Evolutionary conservation across 345 rosid species (phyloP), one percentile per base, ranked within the genome.

Genomic region (Nasturtium officinale): DNA sequence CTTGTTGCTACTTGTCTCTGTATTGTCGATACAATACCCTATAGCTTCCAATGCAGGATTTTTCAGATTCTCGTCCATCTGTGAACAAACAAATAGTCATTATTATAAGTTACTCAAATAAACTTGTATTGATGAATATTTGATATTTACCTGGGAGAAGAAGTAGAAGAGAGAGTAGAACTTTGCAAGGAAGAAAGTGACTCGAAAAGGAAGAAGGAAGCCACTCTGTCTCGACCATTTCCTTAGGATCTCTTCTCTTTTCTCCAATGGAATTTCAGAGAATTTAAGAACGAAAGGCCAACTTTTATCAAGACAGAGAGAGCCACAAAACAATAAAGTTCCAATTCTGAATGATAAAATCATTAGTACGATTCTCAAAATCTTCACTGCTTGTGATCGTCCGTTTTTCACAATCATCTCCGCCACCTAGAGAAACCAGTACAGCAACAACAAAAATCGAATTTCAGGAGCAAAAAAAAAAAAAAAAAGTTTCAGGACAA

Each of bases 261-360:
- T 89, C n/a, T 80, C 76, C 75, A 80, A 21, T 20, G 96, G 67
- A 54, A 93, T 60, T 40, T 88, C 82, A 37, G 87, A 81, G 78
- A 92, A 90, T n/a, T 75, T 85, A 78, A 74, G 90, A 21, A 92
- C 53, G 54, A 89, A 86, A 5, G 96, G 97, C 93, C 90, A 89
- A 16, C 30, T 67, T 81, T 85, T 77, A 26, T 70, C 86, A 53
- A 86, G 77, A 80, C 89, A 87, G 57, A 77, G 42, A 23, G 72
- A 77, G 52, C 96, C 96, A 69, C 95, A 88, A 9, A 90, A 88
- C 74, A 88, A 68, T 20, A 88, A 61, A 20, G 95, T 87, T 28
- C 92, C 95, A 54, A 88, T 28, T 75, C 96, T 85, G 74, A 65
- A 90, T 15, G 92, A 86, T 6, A 92, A 71, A 42, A 86, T 7